Evolutionary conservation across 306 rosid species (phyloP).

Genomic region (Lupinus albus): DNA sequence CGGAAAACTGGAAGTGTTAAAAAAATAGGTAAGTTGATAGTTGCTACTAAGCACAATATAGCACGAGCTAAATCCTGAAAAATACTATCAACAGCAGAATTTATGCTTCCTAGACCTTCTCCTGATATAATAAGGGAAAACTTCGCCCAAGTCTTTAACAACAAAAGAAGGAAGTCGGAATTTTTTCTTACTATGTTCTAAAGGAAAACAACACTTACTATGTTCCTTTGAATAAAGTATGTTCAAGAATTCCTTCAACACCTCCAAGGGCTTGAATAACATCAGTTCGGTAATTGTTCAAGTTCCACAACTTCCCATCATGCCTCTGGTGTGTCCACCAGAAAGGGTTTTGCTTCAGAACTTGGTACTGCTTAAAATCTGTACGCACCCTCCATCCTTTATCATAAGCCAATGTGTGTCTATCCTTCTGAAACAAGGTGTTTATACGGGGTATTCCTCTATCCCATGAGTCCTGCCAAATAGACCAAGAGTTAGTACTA

Average conservation of each 20-base stretch:
- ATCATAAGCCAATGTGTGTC: constrained; percentile 98
- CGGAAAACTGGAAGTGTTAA: constrained; percentile 66
- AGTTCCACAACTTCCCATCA: constrained; percentile 96
- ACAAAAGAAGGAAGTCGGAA: neutral
- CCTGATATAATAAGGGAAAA: neutral
- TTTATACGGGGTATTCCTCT: constrained; percentile 98
- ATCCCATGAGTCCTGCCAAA: constrained; percentile 96
- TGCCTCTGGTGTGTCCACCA: constrained; percentile 99
- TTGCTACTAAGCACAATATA: neutral
- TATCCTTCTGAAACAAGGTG: constrained; percentile 97
- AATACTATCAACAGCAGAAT: neutral
- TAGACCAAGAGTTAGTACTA: constrained; percentile 14
- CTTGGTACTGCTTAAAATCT: constrained; percentile 98
- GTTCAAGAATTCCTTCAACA: constrained; percentile 98
- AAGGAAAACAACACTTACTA: constrained; percentile 62
- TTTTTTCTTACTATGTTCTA: neutral
- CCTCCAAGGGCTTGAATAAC: constrained; percentile 99
- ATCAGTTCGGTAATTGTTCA: constrained; percentile 97
- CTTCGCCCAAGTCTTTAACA: neutral
- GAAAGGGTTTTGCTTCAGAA: constrained; percentile 93
- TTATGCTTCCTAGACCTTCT: neutral
- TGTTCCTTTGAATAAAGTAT: constrained; percentile 97
- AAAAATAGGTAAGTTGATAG: constrained; percentile 37
- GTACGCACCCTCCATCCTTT: constrained; percentile 99
- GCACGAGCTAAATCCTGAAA: constrained; percentile 5